A percentile compares a stretch with the other conserved stretches of the same genome.
Conservation (phyloP, 163 green algal species). For the Chlamydomonas reinhardtii region DNA sequence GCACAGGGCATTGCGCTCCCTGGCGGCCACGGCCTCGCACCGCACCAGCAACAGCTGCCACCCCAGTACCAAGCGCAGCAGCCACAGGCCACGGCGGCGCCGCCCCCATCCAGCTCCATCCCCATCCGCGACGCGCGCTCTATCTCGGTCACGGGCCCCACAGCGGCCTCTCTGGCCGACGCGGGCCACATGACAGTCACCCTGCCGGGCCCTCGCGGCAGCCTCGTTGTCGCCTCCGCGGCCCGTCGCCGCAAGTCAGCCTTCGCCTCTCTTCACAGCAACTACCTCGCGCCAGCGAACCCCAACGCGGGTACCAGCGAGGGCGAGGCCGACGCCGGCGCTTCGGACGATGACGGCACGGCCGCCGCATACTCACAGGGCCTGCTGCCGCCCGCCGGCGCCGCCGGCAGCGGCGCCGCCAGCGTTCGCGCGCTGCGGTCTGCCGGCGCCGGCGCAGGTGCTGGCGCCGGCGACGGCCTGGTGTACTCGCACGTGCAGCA, state of each 20-base stretch:
- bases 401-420: neutral
- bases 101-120: too few relatives aligned
- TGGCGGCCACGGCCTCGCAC: too few relatives aligned
- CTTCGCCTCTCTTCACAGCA: slow-evolving; percentile 36
- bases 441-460: neutral
- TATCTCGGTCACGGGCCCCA: too few relatives aligned
- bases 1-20: too few relatives aligned
- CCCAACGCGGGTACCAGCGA: neutral
- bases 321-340: neutral
- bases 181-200: neutral
- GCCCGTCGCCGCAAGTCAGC: neutral
- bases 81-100: too few relatives aligned
- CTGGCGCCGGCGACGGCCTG: neutral
- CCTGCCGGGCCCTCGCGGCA: neutral
- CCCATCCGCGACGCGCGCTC: too few relatives aligned
- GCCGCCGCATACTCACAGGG: neutral
- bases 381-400: too few relatives aligned
- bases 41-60: too few relatives aligned
- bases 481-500: too few relatives aligned
- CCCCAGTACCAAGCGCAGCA: too few relatives aligned
- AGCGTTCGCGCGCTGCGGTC: neutral
- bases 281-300: slow-evolving; percentile 5
- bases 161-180: too few relatives aligned
- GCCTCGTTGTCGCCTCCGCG: neutral
- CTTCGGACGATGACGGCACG: neutral